Conservation (phyloP, 2,329 filamentous ascomycete genomes). For the Diaporthe citri region DNA sequence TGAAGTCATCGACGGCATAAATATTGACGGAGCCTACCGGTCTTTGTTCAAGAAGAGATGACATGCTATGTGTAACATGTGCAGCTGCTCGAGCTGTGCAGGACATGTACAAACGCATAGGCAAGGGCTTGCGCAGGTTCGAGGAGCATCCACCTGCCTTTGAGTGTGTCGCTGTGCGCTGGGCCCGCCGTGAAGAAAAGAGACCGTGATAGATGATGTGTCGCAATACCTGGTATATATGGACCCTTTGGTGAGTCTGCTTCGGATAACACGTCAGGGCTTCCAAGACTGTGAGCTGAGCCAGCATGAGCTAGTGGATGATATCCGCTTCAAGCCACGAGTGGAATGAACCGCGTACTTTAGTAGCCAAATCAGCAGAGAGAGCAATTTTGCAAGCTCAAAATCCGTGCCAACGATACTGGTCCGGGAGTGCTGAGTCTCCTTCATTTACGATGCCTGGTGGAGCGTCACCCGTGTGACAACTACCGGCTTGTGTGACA, state of each 20-base stretch:
- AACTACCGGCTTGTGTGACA: slow-evolving; percentile 13
- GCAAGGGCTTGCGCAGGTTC: not conserved
- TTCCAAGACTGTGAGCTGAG: not conserved
- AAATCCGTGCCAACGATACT: not conserved
- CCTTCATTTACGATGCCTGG: not conserved
- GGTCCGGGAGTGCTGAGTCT: not conserved
- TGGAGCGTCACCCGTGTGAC: not conserved
- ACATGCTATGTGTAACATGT: not conserved
- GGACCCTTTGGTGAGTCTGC: not conserved
- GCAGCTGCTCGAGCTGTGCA: not conserved
- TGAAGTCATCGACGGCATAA: not conserved
- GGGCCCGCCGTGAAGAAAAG: not conserved
- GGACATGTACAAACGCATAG: not conserved
- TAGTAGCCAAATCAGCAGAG: not conserved
- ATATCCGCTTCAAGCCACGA: too few species aligned
- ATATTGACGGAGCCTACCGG: not conserved
- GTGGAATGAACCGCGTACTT: too few species aligned
- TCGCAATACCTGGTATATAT: not conserved
- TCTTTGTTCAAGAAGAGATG: not conserved
- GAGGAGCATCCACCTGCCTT: not conserved
- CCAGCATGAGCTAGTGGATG: not conserved
- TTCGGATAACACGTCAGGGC: not conserved
- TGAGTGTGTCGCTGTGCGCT: not conserved
- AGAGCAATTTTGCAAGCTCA: not conserved
- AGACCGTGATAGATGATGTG: not conserved